These are phyloP conservation scores for Cladosporium sp. DNA, from an alignment of 2,329 filamentous ascomycete genomes.

Conservation along the genomic window DNA sequence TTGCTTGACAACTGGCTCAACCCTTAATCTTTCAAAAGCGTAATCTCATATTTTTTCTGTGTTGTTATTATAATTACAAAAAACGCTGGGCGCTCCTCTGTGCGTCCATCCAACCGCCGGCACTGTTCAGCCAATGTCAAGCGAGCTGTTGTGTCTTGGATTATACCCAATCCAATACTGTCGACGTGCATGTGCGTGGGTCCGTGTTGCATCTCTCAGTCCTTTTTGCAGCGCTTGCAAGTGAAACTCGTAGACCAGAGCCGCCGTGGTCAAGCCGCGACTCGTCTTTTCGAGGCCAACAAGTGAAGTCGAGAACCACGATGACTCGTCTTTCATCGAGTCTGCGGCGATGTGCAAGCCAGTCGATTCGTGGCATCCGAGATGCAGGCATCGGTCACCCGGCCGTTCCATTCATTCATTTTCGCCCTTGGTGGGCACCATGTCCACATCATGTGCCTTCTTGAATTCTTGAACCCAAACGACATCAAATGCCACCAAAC, in stretches of 20 bases:
- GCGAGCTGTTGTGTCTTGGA: slow-evolving; percentile 17
- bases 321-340: not conserved
- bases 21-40: not conserved
- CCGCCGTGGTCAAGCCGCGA: not conserved
- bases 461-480: not conserved
- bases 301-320: not conserved
- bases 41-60: slow-evolving; percentile 7
- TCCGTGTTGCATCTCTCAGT: not conserved
- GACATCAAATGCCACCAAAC: slow-evolving; percentile 7
- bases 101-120: slow-evolving; percentile 7
- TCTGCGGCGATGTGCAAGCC: not conserved
- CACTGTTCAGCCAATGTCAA: slow-evolving; percentile 18
- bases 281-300: not conserved
- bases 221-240: not conserved
- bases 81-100: not conserved
- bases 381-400: not conserved
- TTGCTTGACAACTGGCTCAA: not conserved
- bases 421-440: not conserved
- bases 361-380: not conserved
- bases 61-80: slow-evolving; percentile 11
- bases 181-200: slow-evolving; percentile 6
- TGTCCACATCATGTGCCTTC: not conserved
- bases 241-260: not conserved
- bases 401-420: slow-evolving; percentile 7
- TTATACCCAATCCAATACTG: slow-evolving; percentile 11